Conservation (phyloP, 345 rosid species). For the Eucalyptus victrix region DNA sequence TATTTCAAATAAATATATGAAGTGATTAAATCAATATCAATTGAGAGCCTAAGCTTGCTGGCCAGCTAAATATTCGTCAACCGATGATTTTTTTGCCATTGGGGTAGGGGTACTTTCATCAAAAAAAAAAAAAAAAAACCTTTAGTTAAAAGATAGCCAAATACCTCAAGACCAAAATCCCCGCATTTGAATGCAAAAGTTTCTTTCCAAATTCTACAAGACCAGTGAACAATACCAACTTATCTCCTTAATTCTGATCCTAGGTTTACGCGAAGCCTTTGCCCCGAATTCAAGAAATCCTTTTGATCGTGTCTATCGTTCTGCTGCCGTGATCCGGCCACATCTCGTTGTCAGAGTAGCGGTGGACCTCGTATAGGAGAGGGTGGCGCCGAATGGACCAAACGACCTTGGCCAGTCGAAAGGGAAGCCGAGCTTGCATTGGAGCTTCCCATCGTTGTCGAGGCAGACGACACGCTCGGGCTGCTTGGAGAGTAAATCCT, state of each 20-base stretch:
- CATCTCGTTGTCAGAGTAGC: slow-evolving; percentile 48
- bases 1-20: fast-evolving
- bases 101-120: background rate
- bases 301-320: background rate
- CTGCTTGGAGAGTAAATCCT: slow-evolving; percentile 41
- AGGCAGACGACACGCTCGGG: slow-evolving; percentile 48
- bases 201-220: background rate
- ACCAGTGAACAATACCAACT: background rate
- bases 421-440: slow-evolving; percentile 74
- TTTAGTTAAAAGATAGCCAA: background rate
- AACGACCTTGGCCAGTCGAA: slow-evolving; percentile 54
- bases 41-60: background rate
- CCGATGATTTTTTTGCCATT: too few species aligned
- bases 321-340: slow-evolving; percentile 6
- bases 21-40: fast-evolving
- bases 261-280: background rate
- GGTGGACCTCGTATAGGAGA: slow-evolving; percentile 37
- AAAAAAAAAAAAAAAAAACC: background rate
- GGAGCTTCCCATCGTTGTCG: slow-evolving; percentile 65
- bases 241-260: background rate
- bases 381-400: slow-evolving; percentile 48
- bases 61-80: fast-evolving
- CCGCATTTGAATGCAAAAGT: background rate
- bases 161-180: background rate
- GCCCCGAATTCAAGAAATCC: background rate